Percentiles rank a stretch among this genome's conserved stretches.
Conservation (phyloP, 1,284 basidiomycete species). For the Tilletia caries region DNA sequence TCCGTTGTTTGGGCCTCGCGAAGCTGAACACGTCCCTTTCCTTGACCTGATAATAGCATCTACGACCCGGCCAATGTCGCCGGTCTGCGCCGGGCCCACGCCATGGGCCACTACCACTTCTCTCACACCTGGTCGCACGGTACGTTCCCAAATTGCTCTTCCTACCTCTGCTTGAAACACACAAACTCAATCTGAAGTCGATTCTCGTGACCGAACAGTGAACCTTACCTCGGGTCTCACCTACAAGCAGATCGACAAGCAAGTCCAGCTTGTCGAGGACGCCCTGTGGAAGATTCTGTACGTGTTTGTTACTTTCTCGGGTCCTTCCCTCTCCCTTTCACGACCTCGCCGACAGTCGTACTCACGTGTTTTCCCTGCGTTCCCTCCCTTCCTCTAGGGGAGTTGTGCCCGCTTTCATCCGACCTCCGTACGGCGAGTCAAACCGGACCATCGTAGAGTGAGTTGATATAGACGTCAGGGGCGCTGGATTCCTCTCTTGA, state of each 20-base stretch:
- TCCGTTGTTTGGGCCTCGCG: too few relatives aligned
- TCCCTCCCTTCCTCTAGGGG: too few relatives aligned
- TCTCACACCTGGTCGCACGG: slow-evolving; percentile 21
- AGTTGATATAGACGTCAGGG: too few relatives aligned
- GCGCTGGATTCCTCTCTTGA: too few relatives aligned
- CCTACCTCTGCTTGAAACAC: neutral
- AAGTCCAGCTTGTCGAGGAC: slow-evolving; percentile 21
- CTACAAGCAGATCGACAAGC: slow-evolving; percentile 15
- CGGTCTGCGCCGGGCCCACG: neutral
- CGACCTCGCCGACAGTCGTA: too few relatives aligned
- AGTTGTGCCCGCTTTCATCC: slow-evolving; percentile 20
- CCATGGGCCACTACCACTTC: slow-evolving; percentile 15
- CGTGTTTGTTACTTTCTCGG: too few relatives aligned
- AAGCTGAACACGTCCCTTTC: too few relatives aligned
- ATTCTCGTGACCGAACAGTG: neutral
- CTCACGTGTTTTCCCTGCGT: too few relatives aligned
- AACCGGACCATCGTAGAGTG: slow-evolving; percentile 1
- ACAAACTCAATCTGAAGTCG: neutral
- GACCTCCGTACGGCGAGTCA: slow-evolving; percentile 14
- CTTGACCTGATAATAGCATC: neutral
- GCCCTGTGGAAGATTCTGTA: slow-evolving; percentile 23
- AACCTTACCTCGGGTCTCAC: slow-evolving; percentile 12
- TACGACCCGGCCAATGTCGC: slow-evolving; percentile 3
- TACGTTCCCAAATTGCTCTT: neutral
- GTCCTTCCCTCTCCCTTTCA: too few relatives aligned